These are phyloP conservation scores for Daedaleopsis sinensis DNA, from an alignment of 768 basidiomycete species.

Conservation along the genomic window DNA sequence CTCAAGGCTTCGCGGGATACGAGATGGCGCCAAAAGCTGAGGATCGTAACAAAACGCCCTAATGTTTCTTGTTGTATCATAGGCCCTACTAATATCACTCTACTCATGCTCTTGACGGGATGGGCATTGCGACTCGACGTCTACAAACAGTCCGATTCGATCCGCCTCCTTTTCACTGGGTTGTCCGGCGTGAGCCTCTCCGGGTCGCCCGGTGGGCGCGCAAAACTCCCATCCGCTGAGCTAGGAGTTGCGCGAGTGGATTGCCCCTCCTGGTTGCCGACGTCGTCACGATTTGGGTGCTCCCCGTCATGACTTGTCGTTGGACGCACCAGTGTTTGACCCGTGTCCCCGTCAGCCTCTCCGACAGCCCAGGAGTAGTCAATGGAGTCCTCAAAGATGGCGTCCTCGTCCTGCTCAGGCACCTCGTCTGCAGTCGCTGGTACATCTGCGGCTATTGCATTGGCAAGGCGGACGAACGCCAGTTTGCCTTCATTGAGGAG, in stretches of 20 bases:
- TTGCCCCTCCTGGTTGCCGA: not conserved
- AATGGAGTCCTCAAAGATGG: slow-evolving; percentile 18
- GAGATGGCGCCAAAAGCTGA: slow-evolving; percentile 47
- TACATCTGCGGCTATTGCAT: not conserved
- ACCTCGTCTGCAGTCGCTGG: not conserved
- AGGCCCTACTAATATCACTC: slow-evolving; percentile 7
- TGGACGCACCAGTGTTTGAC: not conserved
- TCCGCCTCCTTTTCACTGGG: not conserved
- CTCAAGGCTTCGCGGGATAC: slow-evolving; percentile 73
- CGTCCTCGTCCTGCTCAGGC: slow-evolving; percentile 2
- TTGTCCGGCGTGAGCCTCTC: not conserved
- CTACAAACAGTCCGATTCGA: not conserved
- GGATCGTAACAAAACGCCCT: slow-evolving; percentile 25
- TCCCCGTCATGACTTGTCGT: not conserved
- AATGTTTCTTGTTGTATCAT: not conserved
- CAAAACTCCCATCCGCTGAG: not conserved
- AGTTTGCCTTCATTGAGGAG: slow-evolving; percentile 50
- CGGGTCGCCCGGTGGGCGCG: not conserved
- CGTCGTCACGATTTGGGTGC: not conserved
- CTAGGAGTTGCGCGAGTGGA: not conserved
- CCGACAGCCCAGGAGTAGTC: slow-evolving; percentile 20
- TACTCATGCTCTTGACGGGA: not conserved
- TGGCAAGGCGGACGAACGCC: slow-evolving; percentile 37
- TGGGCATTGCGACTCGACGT: not conserved
- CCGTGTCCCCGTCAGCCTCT: not conserved